phyloP scores from a whole-genome alignment of 106 monocot species.

The Vanilla planifolia region DNA sequence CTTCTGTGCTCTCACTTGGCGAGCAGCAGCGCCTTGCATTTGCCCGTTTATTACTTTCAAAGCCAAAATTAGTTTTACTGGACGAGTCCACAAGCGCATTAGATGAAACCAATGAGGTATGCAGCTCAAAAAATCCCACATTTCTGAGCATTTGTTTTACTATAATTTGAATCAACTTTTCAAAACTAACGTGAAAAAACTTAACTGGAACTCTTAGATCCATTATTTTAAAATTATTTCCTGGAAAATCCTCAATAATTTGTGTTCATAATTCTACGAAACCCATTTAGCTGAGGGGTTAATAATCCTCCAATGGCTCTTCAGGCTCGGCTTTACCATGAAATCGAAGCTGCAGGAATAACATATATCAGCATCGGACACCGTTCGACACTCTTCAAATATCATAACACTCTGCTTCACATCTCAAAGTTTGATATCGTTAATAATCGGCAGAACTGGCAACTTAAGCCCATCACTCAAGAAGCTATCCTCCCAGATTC shows the following conservation, averaged over 20 bases:
- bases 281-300: too few species aligned
- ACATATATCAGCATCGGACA: slow-evolving; percentile 91
- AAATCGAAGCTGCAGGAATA: slow-evolving; percentile 80
- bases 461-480: slow-evolving; percentile 29
- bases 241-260: too few species aligned
- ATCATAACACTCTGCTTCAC: slow-evolving; percentile 57
- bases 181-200: too few species aligned
- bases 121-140: not conserved
- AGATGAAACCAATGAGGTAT: slow-evolving; percentile 77
- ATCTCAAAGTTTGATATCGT: slow-evolving; percentile 42
- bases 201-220: too few species aligned
- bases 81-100: slow-evolving; percentile 89
- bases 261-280: too few species aligned
- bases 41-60: slow-evolving; percentile 65
- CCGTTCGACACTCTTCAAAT: slow-evolving; percentile 59
- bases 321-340: slow-evolving; percentile 73
- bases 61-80: slow-evolving; percentile 53
- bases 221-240: too few species aligned
- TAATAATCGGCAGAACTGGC: slow-evolving; percentile 41
- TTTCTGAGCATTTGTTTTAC: not conserved
- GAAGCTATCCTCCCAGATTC: too few species aligned
- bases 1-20: slow-evolving; percentile 81
- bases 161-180: not conserved
- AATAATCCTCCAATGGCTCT: not conserved
- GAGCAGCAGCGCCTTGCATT: slow-evolving; percentile 93